These are phyloP conservation scores for Sutorius australiensis DNA, from an alignment of 768 basidiomycete species.

Conservation along the genomic window DNA sequence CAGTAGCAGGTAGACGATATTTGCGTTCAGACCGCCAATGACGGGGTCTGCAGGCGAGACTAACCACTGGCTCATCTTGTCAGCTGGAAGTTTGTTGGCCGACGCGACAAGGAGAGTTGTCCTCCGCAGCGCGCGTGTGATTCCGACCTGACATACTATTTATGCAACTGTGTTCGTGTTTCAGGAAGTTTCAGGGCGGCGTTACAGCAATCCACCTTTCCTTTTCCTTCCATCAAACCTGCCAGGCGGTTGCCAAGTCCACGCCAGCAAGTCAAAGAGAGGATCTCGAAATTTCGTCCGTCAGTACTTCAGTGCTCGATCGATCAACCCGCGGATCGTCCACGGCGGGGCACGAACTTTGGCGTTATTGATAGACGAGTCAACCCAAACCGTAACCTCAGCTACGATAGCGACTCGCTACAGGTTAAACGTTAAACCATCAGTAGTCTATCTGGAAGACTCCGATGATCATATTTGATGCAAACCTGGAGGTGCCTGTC, in stretches of 20 bases:
- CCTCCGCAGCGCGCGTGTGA: background rate
- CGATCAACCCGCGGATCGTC: no score
- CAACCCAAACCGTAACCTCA: background rate
- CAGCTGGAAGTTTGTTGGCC: background rate
- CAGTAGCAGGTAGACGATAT: slow-evolving; percentile 11
- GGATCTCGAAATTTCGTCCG: background rate
- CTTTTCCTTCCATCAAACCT: background rate
- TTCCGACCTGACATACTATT: background rate
- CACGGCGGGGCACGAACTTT: background rate
- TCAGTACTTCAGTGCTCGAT: background rate
- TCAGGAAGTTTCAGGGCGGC: background rate
- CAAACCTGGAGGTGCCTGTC: no score
- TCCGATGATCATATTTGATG: background rate
- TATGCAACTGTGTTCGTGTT: background rate
- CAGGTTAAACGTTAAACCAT: background rate
- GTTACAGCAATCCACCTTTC: background rate
- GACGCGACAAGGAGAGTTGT: background rate
- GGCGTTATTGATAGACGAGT: background rate
- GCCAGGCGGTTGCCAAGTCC: background rate
- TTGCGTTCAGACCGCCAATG: background rate
- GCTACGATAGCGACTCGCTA: background rate
- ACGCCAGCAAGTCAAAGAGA: background rate
- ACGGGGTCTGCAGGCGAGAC: background rate
- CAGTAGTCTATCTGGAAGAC: background rate
- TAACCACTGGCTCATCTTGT: slow-evolving; percentile 2